phyloP scores from a whole-genome alignment of 805 yeast species.

The Komagataella phaffii region DNA sequence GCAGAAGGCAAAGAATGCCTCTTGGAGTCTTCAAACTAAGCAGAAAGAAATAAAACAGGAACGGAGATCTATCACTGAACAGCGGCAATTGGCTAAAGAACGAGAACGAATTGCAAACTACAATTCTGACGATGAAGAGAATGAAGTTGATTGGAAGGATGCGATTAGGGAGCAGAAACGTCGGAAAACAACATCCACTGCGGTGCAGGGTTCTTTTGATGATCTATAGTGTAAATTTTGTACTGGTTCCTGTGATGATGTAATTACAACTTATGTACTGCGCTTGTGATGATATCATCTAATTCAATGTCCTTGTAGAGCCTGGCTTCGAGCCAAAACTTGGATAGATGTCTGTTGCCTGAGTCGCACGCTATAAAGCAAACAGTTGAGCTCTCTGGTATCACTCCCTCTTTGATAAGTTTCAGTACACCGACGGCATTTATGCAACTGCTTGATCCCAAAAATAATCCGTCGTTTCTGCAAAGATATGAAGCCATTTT shows the following conservation, averaged over 20 bases:
- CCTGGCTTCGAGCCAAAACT: slow-evolving; percentile 75
- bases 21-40: slow-evolving; percentile 71
- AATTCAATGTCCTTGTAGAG: slow-evolving; percentile 22
- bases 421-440: slow-evolving; percentile 83
- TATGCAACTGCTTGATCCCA: slow-evolving; percentile 90
- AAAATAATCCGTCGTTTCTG: slow-evolving; percentile 75
- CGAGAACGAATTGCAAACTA: slow-evolving; percentile 27
- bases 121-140: slow-evolving; percentile 25
- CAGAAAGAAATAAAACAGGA: slow-evolving; percentile 46
- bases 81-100: slow-evolving; percentile 57
- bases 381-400: slow-evolving; percentile 49
- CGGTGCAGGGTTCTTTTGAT: slow-evolving; percentile 48
- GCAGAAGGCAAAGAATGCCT: slow-evolving; percentile 36
- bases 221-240: slow-evolving; percentile 23
- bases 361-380: slow-evolving; percentile 88
- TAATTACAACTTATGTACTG: background rate
- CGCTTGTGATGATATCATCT: background rate
- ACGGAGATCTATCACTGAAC: slow-evolving; percentile 56
- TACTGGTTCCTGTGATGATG: background rate
- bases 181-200: slow-evolving; percentile 25
- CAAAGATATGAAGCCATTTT: slow-evolving; percentile 80
- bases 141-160: slow-evolving; percentile 79
- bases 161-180: slow-evolving; percentile 53
- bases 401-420: slow-evolving; percentile 26
- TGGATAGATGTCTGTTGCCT: slow-evolving; percentile 80